Evolutionary conservation across 129 eudicot genomes (phyloP).

Genomic region (Scalesia atractyloides): DNA sequence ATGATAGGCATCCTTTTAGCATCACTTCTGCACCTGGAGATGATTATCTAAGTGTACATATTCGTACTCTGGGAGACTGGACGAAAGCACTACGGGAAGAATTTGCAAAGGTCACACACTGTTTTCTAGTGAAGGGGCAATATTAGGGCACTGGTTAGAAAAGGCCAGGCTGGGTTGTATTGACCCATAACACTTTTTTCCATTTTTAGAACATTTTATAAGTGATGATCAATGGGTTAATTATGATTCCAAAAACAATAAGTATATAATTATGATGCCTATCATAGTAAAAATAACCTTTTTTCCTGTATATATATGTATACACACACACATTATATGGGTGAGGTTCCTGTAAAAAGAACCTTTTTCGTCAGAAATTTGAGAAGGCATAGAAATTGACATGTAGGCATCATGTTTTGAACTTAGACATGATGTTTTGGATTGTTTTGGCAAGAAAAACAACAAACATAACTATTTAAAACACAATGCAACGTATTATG

Average conservation of each 20-base stretch:
- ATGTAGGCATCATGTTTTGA: too few relatives aligned
- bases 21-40: slow-evolving; percentile 95
- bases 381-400: too few relatives aligned
- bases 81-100: slow-evolving; percentile 68
- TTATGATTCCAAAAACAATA: neutral
- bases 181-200: slow-evolving; percentile 6
- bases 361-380: too few relatives aligned
- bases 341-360: too few relatives aligned
- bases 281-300: too few relatives aligned
- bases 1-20: slow-evolving; percentile 92
- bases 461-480: too few relatives aligned
- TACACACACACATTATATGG: too few relatives aligned
- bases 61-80: slow-evolving; percentile 97
- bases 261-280: too few relatives aligned
- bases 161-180: neutral
- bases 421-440: too few relatives aligned
- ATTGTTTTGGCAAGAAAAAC: too few relatives aligned
- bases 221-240: neutral
- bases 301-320: too few relatives aligned
- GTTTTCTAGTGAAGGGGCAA: slow-evolving; percentile 20
- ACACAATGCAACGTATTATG: too few relatives aligned
- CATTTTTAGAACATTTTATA: neutral
- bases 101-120: slow-evolving; percentile 64
- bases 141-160: neutral
- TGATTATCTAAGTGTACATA: slow-evolving; percentile 79